Evolutionary conservation across 2,329 filamentous ascomycete species (phyloP), one percentile per base, ranked within the genome.

Genomic region (Aspergillus felis): DNA sequence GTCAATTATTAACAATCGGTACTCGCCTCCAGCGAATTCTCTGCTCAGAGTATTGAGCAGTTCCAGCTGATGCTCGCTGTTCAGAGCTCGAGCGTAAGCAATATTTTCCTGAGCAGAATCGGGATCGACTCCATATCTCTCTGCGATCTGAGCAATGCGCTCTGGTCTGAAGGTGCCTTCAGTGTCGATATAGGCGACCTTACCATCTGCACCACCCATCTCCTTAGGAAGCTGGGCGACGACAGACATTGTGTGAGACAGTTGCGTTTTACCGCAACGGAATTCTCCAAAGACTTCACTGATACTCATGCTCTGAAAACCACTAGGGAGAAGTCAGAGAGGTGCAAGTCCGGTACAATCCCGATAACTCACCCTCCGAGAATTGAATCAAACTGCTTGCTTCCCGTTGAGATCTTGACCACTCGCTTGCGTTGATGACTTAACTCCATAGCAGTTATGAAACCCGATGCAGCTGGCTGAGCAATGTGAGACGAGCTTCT

Each of bases 271-370:
- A 58, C 87, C 86, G 68, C 86, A 89, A 51, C 74, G 73, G 58
- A 76, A 76, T 60, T 76, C 74, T 24, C 72, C 74, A 56, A 74
- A 76, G 48, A 76, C 74, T 61, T 77, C 86, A 62, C 82, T 88
- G 68, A 89, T 87, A 66, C 85, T 87, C 82, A 86, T 85, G 47
- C 85, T 88, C 70, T 88, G 84, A 63, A 89, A 88, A 25, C 86
- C 86, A 60, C 84, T 86, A 51, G 3, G n/a, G 7, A 1, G 41
- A 20, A 25, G 54, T 51, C 35, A 25, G 35, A 12, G 12, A 24
- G n/a, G 32, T 20, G 17, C 10, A 54, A 42, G 46, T 20, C 44
- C 51, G 47, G 25, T 12, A n/a, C 55, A 17, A 44, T 17, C 20
- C 17, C 7, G 17, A 27, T 22, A 32, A 60, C 68, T 65, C 62